Evolutionary conservation across 305 asterid species (phyloP), one percentile per base, ranked within the genome.

Genomic region (Rubia occidens): DNA sequence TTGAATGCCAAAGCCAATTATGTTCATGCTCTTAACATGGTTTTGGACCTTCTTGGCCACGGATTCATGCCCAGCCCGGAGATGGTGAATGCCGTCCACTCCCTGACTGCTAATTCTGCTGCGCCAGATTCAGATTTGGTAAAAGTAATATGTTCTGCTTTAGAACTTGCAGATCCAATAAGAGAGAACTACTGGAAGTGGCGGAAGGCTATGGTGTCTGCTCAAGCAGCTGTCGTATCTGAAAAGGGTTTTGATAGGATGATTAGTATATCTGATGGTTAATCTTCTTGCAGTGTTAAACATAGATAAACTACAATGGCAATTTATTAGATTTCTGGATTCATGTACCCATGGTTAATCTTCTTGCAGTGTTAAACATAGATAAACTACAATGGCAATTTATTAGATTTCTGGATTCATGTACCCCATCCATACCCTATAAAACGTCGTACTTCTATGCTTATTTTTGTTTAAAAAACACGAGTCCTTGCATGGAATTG

Each of bases 151-250:
- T 77, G 78, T 49, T 73, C 67, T 21, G n/a, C 77, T 71, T 74
- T 79, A 68, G 86, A 77, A 67, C 75, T 63, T 11, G 67, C 59
- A 51, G 86, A 80, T 73, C 82, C 82, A 13, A 73, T 73, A 51
- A 78, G 86, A 73, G 74, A 53, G 64, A 82, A 77, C 64, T 82
- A 82, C 67, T 82, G 86, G 86, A 80, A 74, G 70, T 82, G 86
- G 86, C 82, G 86, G 65, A 77, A 54, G 54, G 72, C 69, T 63
- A 75, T 7, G 0, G 51, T 67, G 67, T 9, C 24, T 47, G 45
- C 70, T 58, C 70, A 14, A 64, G 75, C 67, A 56, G 35, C 71
- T 74, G 64, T 63, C 26, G 35, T n/a, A 24, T 60, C 66, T 14
- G 62, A 66, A 61, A 51, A 35, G 29, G 58, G 2, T 5, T 15